Base-by-base conservation (phyloP, 2,329 filamentous ascomycete genomes). In the Chrysoporthe puriensis region DNA sequence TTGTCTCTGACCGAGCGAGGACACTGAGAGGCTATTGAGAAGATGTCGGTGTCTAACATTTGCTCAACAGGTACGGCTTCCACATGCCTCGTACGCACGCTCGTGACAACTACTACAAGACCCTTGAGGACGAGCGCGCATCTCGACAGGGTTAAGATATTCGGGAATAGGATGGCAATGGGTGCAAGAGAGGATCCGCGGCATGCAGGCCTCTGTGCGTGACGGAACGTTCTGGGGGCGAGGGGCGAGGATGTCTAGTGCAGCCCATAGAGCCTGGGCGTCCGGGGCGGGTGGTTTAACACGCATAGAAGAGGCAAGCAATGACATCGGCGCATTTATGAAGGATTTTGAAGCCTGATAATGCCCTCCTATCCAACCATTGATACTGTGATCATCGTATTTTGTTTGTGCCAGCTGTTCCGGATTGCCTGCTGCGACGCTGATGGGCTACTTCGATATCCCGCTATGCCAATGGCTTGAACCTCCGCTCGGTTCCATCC, bases 21-120 rank as follows among this genome's bases (percentile, higher is more conserved):
- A 11, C 18, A 44, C 21, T 42, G 8, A 14, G 42, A 6, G 36
- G 3, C n/a, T 34, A 18, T 13, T 18, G 4, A 48, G 4, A 42
- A 4, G 48, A 6, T 11, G 3, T 8, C n/a, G 44, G 40, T 3
- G 18, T 57, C 26, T 58, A 61, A 58, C 36, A 43, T 18, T 48
- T 13, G 59, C 46, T 14, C 14, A 66, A 71, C 72, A 88, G 86
- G 86, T 86, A 88, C 82, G 86, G 86, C 77, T 89, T 77, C 81
- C 86, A 89, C 81, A 79, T 88, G 75, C 86, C 86, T 73, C 85
- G 86, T 78, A 87, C 84, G 75, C 77, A 83, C 75, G 82, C 81
- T 71, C 86, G 86, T 76, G 86, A 89, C 79, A 79, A 79, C 78
- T 84, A 82, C 83, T 88, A 88, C 82, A 78, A 78, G 79, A 82